Conservation (phyloP, 495 filamentous ascomycete species). For the Ramalina intermedia region DNA sequence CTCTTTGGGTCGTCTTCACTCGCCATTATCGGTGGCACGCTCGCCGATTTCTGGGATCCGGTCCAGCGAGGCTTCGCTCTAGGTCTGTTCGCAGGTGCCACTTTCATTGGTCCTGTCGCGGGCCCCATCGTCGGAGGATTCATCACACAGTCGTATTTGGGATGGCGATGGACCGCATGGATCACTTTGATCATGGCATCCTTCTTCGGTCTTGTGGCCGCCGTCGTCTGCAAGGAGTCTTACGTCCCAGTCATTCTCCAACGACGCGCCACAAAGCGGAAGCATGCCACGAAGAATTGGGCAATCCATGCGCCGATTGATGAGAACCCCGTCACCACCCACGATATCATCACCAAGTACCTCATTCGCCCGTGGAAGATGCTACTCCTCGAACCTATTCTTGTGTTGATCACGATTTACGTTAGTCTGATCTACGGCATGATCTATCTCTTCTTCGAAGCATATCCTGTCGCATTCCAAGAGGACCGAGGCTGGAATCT, state of each 20-base stretch:
- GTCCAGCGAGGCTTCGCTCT: constrained; percentile 47
- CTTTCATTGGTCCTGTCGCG: constrained; percentile 38
- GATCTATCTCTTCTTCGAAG: constrained; percentile 33
- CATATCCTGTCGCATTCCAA: constrained; percentile 38
- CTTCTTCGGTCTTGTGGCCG: constrained; percentile 25
- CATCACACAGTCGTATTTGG: constrained; percentile 30
- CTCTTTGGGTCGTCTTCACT: constrained; percentile 41
- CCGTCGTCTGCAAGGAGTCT: constrained; percentile 38
- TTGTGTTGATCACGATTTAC: constrained; percentile 32
- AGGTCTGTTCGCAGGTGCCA: constrained; percentile 35
- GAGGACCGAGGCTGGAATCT: constrained; percentile 30
- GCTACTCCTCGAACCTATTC: constrained; percentile 33
- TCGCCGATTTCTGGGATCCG: constrained; percentile 47
- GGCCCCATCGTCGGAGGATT: constrained; percentile 44
- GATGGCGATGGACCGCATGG: constrained; percentile 47
- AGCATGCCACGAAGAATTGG: constrained; percentile 42
- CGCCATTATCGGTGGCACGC: constrained; percentile 46
- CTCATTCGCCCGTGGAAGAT: constrained; percentile 29
- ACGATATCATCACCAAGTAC: constrained; percentile 18
- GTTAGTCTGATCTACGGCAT: constrained; percentile 35
- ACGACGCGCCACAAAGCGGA: constrained; percentile 31
- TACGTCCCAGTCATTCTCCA: constrained; percentile 36
- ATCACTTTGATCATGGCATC: constrained; percentile 38
- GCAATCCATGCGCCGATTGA: constrained; percentile 38
- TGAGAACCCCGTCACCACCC: constrained; percentile 27